Base-by-base conservation (phyloP, 2,329 filamentous ascomycete genomes). In the Diaporthe australafricana region DNA sequence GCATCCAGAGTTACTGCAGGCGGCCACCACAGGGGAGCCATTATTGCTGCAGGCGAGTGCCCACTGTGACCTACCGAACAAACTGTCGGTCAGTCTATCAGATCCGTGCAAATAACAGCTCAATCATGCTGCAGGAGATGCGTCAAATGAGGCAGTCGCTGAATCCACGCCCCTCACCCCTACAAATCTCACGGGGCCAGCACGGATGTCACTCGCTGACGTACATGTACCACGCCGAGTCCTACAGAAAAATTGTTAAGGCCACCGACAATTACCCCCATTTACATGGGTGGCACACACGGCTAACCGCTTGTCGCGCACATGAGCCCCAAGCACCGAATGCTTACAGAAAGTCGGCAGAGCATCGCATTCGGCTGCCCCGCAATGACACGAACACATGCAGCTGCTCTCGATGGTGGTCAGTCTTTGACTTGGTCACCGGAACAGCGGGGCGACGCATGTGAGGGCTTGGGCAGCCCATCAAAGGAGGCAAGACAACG, bases 11-110 rank as follows among this genome's bases (percentile, higher is more conserved):
- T 25, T 32, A n/a, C 32, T 27, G 50, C 42, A 47, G 30, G 45
- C 30, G 62, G 22, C 50, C 35, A 38, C 65, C 35, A 35, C 55
- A 27, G 16, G 22, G 38, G 50, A 68, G 50, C n/a, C 38, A 3
- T 52, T 17, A 2, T 45, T 32, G 40, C 52, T 50, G 66, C 66
- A 69, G 20, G 66, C 53, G 66, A 57, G 47, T 27, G 66, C 42
- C 55, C 66, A 38, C 40, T 27, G 11, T 20, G 55, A n/a, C 35
- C 40, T 53, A 14, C 50, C 42, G 25, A n/a, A 16, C 56, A 40
- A 69, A 69, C 32, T 45, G 66, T 69, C 66, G 66, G 66, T 69
- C 66, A 69, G 66, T 40, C 66, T 69, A 60, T 27, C 66, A 50
- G 32, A 30, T 32, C 40, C 40, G 40, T 56, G 66, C 66, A 57